Evolutionary conservation across 768 basidiomycete genomes (phyloP).

Genomic region (Tulasnella sp.): DNA sequence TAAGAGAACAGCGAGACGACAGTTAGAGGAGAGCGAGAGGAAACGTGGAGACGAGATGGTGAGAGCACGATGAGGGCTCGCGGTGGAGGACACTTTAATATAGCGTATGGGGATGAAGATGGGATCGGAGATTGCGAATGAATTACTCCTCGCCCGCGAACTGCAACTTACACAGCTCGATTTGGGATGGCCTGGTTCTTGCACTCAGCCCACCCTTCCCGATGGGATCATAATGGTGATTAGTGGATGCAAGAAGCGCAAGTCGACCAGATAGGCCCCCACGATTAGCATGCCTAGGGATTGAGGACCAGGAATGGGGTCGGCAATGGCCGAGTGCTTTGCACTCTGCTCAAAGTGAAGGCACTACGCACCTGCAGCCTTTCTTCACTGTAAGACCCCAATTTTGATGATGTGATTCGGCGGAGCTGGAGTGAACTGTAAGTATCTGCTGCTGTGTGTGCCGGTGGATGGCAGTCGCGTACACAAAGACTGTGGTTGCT

Average conservation of each 20-base stretch:
- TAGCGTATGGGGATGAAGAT: neutral
- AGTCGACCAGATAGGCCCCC: neutral
- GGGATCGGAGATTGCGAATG: constrained; percentile 1
- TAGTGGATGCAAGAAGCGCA: neutral
- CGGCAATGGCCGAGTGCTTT: neutral
- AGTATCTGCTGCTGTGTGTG: neutral
- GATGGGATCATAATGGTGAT: neutral
- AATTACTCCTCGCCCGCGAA: neutral
- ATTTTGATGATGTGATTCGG: neutral
- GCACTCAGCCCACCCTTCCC: neutral
- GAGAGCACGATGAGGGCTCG: too few species aligned
- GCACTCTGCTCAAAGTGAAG: neutral
- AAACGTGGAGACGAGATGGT: too few species aligned
- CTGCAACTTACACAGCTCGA: neutral
- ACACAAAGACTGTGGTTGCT: neutral
- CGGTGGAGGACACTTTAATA: too few species aligned
- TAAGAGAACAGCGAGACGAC: too few species aligned
- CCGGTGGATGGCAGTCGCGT: neutral
- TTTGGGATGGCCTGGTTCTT: neutral
- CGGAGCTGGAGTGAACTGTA: too few species aligned
- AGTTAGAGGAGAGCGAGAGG: too few species aligned
- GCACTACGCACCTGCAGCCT: neutral
- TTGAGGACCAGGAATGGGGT: neutral
- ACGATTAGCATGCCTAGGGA: neutral
- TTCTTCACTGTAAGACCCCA: neutral